Percentiles rank a stretch among this genome's conserved stretches.
Conservation (phyloP, 495 filamentous ascomycete species). For the Daldinia vernicosa region DNA sequence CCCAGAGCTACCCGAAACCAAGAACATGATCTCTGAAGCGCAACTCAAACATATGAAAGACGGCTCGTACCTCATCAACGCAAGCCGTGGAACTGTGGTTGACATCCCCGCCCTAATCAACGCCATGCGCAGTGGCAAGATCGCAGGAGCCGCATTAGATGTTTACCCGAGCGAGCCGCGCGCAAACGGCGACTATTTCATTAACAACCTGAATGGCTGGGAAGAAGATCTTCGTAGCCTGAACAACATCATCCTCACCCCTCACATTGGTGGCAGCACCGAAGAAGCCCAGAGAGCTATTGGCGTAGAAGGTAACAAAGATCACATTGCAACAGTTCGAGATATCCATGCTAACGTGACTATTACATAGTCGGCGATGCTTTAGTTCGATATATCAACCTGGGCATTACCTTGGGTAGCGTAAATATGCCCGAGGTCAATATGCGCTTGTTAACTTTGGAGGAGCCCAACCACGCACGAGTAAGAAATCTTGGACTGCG, state of each 20-base stretch:
- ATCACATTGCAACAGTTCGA: neutral
- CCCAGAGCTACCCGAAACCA: slow-evolving; percentile 90
- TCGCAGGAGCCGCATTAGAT: slow-evolving; percentile 94
- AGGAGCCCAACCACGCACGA: slow-evolving; percentile 86
- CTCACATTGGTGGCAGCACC: slow-evolving; percentile 96
- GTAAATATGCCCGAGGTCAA: slow-evolving; percentile 96
- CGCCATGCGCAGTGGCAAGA: slow-evolving; percentile 84
- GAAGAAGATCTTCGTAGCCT: slow-evolving; percentile 83
- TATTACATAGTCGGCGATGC: slow-evolving; percentile 71
- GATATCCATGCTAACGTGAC: slow-evolving; percentile 10
- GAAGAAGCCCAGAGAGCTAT: slow-evolving; percentile 98
- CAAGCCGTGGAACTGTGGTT: slow-evolving; percentile 90
- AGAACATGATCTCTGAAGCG: slow-evolving; percentile 80
- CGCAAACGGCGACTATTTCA: slow-evolving; percentile 96
- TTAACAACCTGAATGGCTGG: slow-evolving; percentile 82
- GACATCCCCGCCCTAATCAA: slow-evolving; percentile 93
- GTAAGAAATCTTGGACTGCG: slow-evolving; percentile 52
- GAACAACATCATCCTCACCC: slow-evolving; percentile 93
- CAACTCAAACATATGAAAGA: slow-evolving; percentile 90
- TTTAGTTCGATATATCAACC: slow-evolving; percentile 91
- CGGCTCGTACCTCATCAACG: slow-evolving; percentile 95
- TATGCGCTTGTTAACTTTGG: slow-evolving; percentile 84
- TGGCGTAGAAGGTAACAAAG: slow-evolving; percentile 73
- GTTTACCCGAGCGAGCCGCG: slow-evolving; percentile 95
- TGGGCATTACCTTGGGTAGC: slow-evolving; percentile 85